Evolutionary conservation across 1,139 yeast species (phyloP), one percentile per base, ranked within the genome.

Genomic region (Kodamaea sp.): DNA sequence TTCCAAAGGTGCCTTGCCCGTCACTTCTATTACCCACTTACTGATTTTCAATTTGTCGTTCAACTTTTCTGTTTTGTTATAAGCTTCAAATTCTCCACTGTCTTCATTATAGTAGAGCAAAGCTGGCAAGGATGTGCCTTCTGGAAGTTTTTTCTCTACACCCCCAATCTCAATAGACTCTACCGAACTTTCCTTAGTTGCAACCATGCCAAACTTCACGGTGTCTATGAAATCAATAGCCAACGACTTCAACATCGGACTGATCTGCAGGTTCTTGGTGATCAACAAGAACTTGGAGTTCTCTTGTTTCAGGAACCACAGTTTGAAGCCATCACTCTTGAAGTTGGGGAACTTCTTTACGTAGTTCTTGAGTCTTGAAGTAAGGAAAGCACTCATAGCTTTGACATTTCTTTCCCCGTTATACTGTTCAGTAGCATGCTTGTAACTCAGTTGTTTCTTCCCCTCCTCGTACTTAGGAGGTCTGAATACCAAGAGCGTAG

Each of bases 401-500:
- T 73, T 72, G 20, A 80, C 67, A 11, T 72, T 70, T 48, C 97
- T 71, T 43, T 77, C 83, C 4, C 96, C 96, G 22, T 59, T 63
- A 54, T 84, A 90, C 3, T 68, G 64, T 52, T 86, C 96, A 10
- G 76, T 65, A 0, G 78, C 78, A 53, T 81, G 88, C 19, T 58
- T 64, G 18, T 53, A 43, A 21, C 37, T 38, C 24, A 55, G 63
- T 21, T 53, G 43, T 24, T 40, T 39, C 35, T 59, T 46, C 13
- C 51, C 47, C 33, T 42, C 45, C 32, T 67, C 65, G 32, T 72
- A 60, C 51, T 83, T 83, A n/a, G 89, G 86, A 2, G 97, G 94
- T 52, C 92, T 75, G 61, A 84, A 88, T 4, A 83, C 83, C 66
- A 83, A 66, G 31, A 90, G 55, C 0, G 96, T 83, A 4, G 97